phyloP scores from a whole-genome alignment of 139 green algal genomes.

The Coelastrella sp. region DNA sequence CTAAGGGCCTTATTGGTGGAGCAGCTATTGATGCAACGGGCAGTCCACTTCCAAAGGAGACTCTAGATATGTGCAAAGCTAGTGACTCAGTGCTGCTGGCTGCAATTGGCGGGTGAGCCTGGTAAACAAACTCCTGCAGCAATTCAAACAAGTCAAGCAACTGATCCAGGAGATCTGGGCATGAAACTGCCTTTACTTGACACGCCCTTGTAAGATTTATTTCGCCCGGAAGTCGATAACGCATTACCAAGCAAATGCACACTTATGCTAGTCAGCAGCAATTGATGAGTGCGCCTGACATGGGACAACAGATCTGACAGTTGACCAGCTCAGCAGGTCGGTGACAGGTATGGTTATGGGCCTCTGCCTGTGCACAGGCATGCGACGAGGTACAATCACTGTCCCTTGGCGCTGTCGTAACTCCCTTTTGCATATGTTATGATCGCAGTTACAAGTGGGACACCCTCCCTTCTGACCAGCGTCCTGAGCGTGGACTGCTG shows the following conservation, averaged over 20 bases:
- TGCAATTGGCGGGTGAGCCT: conserved; percentile 85
- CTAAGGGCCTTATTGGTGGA: conserved; percentile 90
- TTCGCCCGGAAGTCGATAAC: too few relatives aligned
- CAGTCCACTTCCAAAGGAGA: conserved; percentile 88
- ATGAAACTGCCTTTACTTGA: background rate
- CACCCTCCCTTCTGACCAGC: conserved; percentile 79
- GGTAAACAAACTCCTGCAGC: background rate
- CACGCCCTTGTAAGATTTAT: background rate
- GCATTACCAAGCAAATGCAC: too few relatives aligned
- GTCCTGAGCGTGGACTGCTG: conserved; percentile 95
- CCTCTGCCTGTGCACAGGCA: background rate
- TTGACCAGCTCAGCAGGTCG: background rate
- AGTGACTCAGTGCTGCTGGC: conserved; percentile 95
- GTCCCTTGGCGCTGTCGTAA: too few relatives aligned
- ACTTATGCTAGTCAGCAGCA: too few relatives aligned
- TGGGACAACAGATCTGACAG: too few relatives aligned
- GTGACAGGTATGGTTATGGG: too few relatives aligned
- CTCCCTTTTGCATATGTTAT: background rate
- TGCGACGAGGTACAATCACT: too few relatives aligned
- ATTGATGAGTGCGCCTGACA: too few relatives aligned
- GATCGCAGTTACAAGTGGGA: conserved; percentile 98
- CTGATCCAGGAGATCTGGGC: background rate
- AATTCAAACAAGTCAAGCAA: background rate
- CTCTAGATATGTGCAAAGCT: conserved; percentile 83
- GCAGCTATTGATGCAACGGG: conserved; percentile 95